These are phyloP conservation scores for Poterioochromonas sp. DNA, from an alignment of 352 stramenopile genomes.

Conservation along the genomic window DNA sequence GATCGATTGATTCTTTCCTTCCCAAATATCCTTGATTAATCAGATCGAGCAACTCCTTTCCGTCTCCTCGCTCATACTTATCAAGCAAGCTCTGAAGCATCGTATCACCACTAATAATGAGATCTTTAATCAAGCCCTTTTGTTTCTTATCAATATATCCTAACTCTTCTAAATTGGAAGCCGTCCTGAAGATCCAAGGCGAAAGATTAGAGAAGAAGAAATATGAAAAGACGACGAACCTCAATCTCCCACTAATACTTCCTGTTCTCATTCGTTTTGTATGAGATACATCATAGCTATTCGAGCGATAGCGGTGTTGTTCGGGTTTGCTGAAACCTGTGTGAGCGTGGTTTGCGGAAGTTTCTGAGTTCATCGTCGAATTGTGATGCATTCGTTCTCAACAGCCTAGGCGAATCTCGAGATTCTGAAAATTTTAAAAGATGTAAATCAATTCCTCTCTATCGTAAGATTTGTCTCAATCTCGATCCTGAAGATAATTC, in stretches of 20 bases:
- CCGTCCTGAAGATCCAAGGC: background rate
- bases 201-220: background rate
- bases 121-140: constrained; percentile 24
- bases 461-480: too few relatives aligned
- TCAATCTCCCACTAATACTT: constrained; percentile 23
- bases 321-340: too few relatives aligned
- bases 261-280: constrained; percentile 5
- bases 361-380: too few relatives aligned
- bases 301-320: background rate
- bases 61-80: constrained; percentile 17
- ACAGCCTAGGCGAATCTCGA: too few relatives aligned
- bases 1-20: background rate
- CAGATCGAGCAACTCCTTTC: background rate
- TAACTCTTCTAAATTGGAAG: constrained; percentile 8
- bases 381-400: too few relatives aligned
- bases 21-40: background rate
- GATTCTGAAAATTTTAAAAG: too few relatives aligned
- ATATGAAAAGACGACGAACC: background rate
- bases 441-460: too few relatives aligned
- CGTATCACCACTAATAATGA: constrained; percentile 11
- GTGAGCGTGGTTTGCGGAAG: too few relatives aligned
- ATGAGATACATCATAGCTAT: constrained; percentile 9
- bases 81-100: background rate
- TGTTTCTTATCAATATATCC: constrained; percentile 25
- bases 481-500: too few relatives aligned